Evolutionary conservation across 768 basidiomycete genomes (phyloP).

Genomic region (Russula emetica): DNA sequence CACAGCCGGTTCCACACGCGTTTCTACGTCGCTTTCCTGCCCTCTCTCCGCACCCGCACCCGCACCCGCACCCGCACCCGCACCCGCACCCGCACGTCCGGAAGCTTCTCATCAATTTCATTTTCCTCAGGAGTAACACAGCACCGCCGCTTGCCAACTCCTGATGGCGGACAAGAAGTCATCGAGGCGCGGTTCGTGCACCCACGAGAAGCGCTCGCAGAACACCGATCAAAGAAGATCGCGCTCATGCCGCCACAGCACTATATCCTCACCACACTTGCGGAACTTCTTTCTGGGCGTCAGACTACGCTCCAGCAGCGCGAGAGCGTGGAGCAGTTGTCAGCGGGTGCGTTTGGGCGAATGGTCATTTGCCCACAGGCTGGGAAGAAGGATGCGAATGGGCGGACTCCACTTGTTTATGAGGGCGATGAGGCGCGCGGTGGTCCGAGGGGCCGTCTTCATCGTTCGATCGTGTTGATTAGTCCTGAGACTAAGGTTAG

Average conservation of each 20-base stretch:
- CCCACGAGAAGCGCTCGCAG: constrained; percentile 48
- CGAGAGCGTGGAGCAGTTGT: constrained; percentile 43
- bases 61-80: constrained; percentile 29
- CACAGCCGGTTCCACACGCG: constrained; percentile 65
- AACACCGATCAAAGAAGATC: constrained; percentile 49
- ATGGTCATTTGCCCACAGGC: constrained; percentile 55
- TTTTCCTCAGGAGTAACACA: constrained; percentile 53
- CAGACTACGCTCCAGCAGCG: constrained; percentile 45
- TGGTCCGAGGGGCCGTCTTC: constrained; percentile 53
- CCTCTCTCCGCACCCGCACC: constrained; percentile 31
- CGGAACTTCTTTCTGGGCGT: constrained; percentile 45
- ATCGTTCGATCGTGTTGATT: constrained; percentile 51
- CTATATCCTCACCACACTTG: constrained; percentile 61
- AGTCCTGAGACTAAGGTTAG: constrained; percentile 45
- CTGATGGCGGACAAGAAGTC: constrained; percentile 69
- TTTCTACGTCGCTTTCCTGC: constrained; percentile 64
- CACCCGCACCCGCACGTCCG: constrained; percentile 29
- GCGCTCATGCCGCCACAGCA: constrained; percentile 71
- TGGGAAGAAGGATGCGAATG: constrained; percentile 40
- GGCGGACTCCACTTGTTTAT: constrained; percentile 51
- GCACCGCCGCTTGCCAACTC: constrained; percentile 55
- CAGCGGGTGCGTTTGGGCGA: constrained; percentile 53
- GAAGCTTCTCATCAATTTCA: not conserved
- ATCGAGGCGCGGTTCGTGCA: constrained; percentile 63
- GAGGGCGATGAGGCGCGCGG: constrained; percentile 69